These are phyloP conservation scores for Penicillium roqueforti DNA, from an alignment of 495 filamentous ascomycete genomes.

Conservation along the genomic window DNA sequence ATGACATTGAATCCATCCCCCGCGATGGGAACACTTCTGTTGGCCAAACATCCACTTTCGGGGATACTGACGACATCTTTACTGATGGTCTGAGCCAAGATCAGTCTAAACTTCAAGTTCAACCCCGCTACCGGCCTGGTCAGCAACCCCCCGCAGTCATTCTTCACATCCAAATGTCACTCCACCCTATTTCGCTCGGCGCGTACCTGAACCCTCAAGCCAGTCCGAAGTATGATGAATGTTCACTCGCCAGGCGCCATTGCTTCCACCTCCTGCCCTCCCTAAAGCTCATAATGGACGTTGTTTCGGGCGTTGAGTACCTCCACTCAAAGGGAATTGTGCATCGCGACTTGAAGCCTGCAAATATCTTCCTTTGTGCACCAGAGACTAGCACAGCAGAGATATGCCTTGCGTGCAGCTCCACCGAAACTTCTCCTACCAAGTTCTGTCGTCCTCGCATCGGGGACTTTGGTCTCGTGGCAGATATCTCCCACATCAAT, in stretches of 20 bases:
- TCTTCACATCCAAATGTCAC: constrained; percentile 54
- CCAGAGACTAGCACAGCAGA: constrained; percentile 25
- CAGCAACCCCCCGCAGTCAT: constrained; percentile 39
- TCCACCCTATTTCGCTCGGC: constrained; percentile 47
- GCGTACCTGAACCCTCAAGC: constrained; percentile 41
- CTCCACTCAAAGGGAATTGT: constrained; percentile 58
- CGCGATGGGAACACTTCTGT: constrained; percentile 25
- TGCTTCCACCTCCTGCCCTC: constrained; percentile 49
- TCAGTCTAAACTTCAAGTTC: constrained; percentile 35
- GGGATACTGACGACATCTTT: constrained; percentile 46
- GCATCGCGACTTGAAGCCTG: constrained; percentile 69
- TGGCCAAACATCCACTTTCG: constrained; percentile 33
- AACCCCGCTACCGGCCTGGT: constrained; percentile 22
- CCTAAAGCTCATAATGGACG: constrained; percentile 39
- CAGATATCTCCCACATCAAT: constrained; percentile 46
- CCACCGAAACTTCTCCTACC: constrained; percentile 12
- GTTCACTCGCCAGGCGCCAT: constrained; percentile 32
- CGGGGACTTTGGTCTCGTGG: constrained; percentile 53
- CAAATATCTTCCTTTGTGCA: constrained; percentile 59
- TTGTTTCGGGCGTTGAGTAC: constrained; percentile 53
- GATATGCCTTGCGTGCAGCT: constrained; percentile 32
- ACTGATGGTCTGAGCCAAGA: constrained; percentile 46
- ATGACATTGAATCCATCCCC: constrained; percentile 42
- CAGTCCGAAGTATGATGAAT: not conserved
- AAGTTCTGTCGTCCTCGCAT: constrained; percentile 49